Conservation (phyloP, 1,284 basidiomycete genomes). For the Apiotrichum gracile region DNA sequence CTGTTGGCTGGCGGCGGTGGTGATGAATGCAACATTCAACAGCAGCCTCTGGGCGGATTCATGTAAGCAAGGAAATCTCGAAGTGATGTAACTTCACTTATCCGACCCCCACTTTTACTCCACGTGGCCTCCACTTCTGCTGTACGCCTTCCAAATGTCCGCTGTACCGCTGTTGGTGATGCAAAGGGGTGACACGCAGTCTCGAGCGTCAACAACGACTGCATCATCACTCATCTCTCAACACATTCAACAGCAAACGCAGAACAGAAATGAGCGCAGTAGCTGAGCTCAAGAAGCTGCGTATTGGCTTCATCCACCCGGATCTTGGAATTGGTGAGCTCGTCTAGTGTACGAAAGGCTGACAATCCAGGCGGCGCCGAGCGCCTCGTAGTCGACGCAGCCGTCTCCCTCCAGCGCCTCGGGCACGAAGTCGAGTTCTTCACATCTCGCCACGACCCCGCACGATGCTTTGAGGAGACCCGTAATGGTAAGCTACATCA, state of each 20-base stretch:
- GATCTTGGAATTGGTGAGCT: slow-evolving; percentile 85
- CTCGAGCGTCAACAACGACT: no score
- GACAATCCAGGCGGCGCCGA: slow-evolving; percentile 78
- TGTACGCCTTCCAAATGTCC: no score
- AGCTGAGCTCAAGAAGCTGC: slow-evolving; percentile 30
- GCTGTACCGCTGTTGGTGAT: no score
- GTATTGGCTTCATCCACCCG: slow-evolving; percentile 85
- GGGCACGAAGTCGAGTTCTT: slow-evolving; percentile 89
- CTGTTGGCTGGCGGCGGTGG: background rate
- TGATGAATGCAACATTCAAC: no score
- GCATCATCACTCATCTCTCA: background rate
- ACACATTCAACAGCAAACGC: background rate
- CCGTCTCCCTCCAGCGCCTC: slow-evolving; percentile 72
- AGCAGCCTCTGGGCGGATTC: no score
- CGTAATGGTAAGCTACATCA: slow-evolving; percentile 58
- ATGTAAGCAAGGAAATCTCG: background rate
- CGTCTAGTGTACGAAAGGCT: background rate
- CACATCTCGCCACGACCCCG: slow-evolving; percentile 84
- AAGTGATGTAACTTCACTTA: background rate
- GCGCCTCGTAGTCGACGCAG: slow-evolving; percentile 91
- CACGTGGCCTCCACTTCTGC: no score
- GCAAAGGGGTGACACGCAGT: no score
- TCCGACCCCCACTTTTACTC: no score
- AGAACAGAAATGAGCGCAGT: slow-evolving; percentile 3
- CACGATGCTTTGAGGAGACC: slow-evolving; percentile 84